Conservation (phyloP, 495 filamentous ascomycete genomes). For the Trichoderma parareesei region DNA sequence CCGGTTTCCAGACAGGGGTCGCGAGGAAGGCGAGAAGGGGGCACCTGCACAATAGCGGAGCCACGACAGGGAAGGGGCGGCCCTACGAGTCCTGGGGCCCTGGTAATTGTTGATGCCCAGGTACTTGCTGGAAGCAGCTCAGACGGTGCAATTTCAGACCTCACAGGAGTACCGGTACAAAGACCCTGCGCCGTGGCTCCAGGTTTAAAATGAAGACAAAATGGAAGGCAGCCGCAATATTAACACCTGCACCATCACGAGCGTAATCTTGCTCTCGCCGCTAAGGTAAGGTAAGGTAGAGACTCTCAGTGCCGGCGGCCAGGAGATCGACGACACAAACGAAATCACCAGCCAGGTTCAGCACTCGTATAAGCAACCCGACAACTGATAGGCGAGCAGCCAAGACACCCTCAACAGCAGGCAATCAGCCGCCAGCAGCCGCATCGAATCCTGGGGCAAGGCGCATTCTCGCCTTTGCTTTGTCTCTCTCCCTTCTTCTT, state of each 20-base stretch:
- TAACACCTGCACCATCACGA: not conserved
- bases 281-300: no score
- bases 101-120: no score
- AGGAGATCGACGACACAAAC: conserved; percentile 1
- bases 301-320: no score
- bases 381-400: no score
- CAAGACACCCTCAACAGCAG: not conserved
- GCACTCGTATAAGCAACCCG: not conserved
- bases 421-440: not conserved
- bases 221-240: conserved; percentile 1
- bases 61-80: not conserved
- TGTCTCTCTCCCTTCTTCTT: not conserved
- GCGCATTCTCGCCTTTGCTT: not conserved
- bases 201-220: not conserved
- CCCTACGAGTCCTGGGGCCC: not conserved
- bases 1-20: conserved; percentile 6
- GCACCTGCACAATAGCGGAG: not conserved
- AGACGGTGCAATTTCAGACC: not conserved
- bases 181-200: not conserved
- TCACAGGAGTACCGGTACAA: not conserved
- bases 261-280: conserved; percentile 1
- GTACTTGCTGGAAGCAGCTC: not conserved
- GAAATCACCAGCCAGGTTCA: not conserved
- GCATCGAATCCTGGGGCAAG: not conserved
- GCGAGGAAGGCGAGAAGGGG: conserved; percentile 3